Conservation (phyloP, 371 early-diverging fungal genomes). For the Batkoa obscura region DNA sequence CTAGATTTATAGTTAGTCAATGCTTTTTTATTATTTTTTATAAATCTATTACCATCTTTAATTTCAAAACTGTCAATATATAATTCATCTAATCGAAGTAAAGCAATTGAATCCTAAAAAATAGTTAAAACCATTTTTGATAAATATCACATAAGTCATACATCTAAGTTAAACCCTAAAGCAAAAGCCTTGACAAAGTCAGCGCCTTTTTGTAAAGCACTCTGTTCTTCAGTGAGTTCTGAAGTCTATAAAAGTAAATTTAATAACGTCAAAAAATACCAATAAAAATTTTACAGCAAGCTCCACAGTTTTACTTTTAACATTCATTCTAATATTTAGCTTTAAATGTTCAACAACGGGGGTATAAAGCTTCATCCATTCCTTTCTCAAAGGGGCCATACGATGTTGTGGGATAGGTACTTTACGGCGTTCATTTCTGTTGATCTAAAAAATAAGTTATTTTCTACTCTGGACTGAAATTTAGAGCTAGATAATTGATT, state of each 20-base stretch:
- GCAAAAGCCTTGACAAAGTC: constrained; percentile 90
- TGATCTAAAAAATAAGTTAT: constrained; percentile 4
- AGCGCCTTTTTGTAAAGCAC: constrained; percentile 82
- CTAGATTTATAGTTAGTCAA: constrained; percentile 11
- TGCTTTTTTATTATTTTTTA: too few relatives aligned
- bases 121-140: too few relatives aligned
- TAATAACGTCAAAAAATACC: background rate
- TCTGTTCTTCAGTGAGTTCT: constrained; percentile 60
- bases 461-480: too few relatives aligned
- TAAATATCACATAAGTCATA: constrained; percentile 10
- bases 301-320: constrained; percentile 76
- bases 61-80: constrained; percentile 94
- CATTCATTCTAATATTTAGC: constrained; percentile 93
- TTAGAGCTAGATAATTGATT: too few relatives aligned
- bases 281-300: constrained; percentile 30
- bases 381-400: constrained; percentile 75
- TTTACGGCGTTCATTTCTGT: constrained; percentile 31
- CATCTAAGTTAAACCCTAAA: constrained; percentile 78
- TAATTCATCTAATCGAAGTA: constrained; percentile 87
- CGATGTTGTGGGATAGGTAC: constrained; percentile 87
- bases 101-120: constrained; percentile 67
- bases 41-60: constrained; percentile 46
- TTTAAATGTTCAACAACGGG: constrained; percentile 97
- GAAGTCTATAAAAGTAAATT: constrained; percentile 30
- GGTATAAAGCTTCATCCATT: constrained; percentile 97